Evolutionary conservation across 73 alveolate species (phyloP), one percentile per base, ranked within the genome.

Genomic region (Paramecium octaurelia): DNA sequence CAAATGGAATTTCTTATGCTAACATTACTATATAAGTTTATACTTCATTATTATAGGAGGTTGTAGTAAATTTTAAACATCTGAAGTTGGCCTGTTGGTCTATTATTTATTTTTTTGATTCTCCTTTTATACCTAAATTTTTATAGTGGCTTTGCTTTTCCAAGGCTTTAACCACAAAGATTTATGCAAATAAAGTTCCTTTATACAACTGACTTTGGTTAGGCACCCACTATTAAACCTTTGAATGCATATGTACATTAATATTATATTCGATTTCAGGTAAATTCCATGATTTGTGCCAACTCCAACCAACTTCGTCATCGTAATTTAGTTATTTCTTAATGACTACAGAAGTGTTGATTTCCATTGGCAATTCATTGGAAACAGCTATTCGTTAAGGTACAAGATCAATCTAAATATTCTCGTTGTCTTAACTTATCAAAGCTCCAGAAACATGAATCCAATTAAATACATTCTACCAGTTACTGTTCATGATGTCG

Each of bases 211-310:
- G 1, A 14, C 50, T 12, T 6, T 18, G 27, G 9, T 0, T 2
- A 64, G 42, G 42, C 18, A 18, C 18, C 9, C 7, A 34, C 46
- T 34, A 14, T 11, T 64, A 64, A 27, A 24, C 16, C 29, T 64
- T 6, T 2, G 24, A 64, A 27, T 31, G 24, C 31, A 14, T 77
- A 46, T 27, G 9, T 94, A 94, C 97, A 18, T 94, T 94, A 3
- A 94, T 50, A 12, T 88, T 44, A 42, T 87, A 85, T 16, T 86
- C 92, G 31, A 94, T 86, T 24, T 94, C 94, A 21, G 97, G 97
- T 18, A 94, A 89, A 73, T 94, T 94, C 97, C 97, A 94, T 34
- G 95, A 92, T 86, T 94, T 94, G 59, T 94, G 97, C 97, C 97
- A 94, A 27, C 92, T 70, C 90, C 93, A 64, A 5, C 95, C 94